These are phyloP conservation scores for Spathaspora sp. DNA, from an alignment of 1,139 yeast genomes.

Conservation along the genomic window DNA sequence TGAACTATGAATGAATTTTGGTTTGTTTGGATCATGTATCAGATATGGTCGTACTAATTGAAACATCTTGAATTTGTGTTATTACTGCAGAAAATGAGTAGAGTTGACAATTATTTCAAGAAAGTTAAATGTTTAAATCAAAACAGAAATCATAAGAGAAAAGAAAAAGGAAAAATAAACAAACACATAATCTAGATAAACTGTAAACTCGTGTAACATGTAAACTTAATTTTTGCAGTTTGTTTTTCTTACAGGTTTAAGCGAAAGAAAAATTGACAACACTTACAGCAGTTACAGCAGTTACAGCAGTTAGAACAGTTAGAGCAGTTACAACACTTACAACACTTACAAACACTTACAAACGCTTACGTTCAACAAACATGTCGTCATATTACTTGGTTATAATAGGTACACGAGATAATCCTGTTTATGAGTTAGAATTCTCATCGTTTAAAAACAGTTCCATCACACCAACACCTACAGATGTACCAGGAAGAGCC, in stretches of 20 bases:
- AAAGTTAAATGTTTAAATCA: too few relatives aligned
- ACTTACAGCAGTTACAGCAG: too few relatives aligned
- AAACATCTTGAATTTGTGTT: slow-evolving; percentile 6
- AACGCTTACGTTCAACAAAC: too few relatives aligned
- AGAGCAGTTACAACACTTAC: too few relatives aligned
- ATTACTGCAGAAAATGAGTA: background rate
- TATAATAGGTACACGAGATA: slow-evolving; percentile 83
- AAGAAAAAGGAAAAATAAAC: background rate
- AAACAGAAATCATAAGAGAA: too few relatives aligned
- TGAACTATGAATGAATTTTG: slow-evolving; percentile 42
- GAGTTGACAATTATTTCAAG: too few relatives aligned
- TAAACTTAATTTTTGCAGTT: background rate
- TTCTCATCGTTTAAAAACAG: slow-evolving; percentile 66
- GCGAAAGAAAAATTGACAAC: background rate
- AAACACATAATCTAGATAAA: background rate
- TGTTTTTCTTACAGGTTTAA: too few relatives aligned
- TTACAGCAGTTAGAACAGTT: too few relatives aligned
- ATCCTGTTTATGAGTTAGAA: slow-evolving; percentile 85
- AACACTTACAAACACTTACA: too few relatives aligned
- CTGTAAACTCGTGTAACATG: background rate
- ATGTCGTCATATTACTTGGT: slow-evolving; percentile 78
- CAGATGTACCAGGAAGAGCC: slow-evolving; percentile 61
- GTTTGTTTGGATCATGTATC: slow-evolving; percentile 31
- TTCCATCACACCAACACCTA: slow-evolving; percentile 6
- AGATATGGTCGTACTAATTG: slow-evolving; percentile 7